Evolutionary conservation across 768 basidiomycete genomes (phyloP), one percentile per base, ranked within the genome.

Genomic region (Pisolithus marmoratus): DNA sequence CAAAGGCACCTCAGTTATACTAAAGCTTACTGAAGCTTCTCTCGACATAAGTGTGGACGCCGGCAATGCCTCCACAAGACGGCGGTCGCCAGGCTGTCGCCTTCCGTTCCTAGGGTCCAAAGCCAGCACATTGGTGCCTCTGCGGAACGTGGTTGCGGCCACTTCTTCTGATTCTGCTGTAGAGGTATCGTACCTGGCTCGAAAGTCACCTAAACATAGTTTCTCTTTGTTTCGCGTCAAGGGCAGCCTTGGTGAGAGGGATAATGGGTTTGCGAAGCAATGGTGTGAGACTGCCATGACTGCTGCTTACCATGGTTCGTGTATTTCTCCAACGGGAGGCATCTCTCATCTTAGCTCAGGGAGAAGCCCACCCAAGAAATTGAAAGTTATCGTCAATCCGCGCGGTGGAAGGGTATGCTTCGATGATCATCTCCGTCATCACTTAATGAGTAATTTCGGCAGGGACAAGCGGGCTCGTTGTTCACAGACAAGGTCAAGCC

Each of bases 361-460:
- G 38, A 65, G 79, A n/a, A 77, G 77, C 58, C 81, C 75, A 20
- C 64, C 72, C 46, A 75, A 84, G 43, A 70, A 72, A 19, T 62
- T 94, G 27, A 81, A 82, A 55, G 76, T 93, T 8, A 62, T 94
- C 40, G 74, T 94, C 37, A 94, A 94, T 64, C 92, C 92, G 8
- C 69, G 76, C 50, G 83, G 91, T 47, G 92, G 92, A n/a, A 76
- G 74, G 20, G 90, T 90, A 62, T 27, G 84, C 72, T 20, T 38
- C 19, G 41, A 38, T 31, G 34, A 34, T 34, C 12, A 34, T 34
- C n/a, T 6, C 48, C 50, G 20, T 47, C 31, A 45, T 27, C 26
- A 14, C 8, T 11, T 45, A 23, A 49, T 51, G 34, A 55, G 49
- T 9, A 12, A 46, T 34, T 38, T 26, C 23, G 22, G 8, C 57